Evolutionary conservation across 2,329 filamentous ascomycete species (phyloP).

Genomic region (Leptographium radiaticola): DNA sequence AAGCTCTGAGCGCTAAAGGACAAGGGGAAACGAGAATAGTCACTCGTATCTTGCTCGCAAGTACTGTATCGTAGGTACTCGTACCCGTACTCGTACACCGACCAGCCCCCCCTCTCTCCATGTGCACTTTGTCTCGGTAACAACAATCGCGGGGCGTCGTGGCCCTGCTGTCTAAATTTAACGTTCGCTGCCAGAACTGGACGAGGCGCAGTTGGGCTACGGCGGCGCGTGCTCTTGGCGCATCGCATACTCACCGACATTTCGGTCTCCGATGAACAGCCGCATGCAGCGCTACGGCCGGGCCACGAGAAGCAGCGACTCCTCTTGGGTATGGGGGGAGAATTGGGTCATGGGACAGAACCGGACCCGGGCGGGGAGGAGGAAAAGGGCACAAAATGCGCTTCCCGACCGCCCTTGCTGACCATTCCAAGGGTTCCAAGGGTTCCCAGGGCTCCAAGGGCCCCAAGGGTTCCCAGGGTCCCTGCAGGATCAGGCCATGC

Average conservation of each 20-base stretch:
- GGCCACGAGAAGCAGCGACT: neutral
- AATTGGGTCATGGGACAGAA: neutral
- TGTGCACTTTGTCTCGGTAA: no score
- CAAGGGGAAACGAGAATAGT: no score
- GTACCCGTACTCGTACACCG: no score
- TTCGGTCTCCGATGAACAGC: neutral
- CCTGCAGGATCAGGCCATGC: neutral
- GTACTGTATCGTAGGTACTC: no score
- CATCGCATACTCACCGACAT: neutral
- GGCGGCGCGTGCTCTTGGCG: neutral
- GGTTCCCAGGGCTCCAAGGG: neutral
- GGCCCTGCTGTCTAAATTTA: neutral
- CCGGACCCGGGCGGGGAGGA: no score
- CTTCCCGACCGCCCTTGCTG: neutral
- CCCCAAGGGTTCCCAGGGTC: neutral
- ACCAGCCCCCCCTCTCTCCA: no score
- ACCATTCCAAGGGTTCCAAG: neutral
- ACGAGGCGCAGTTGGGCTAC: neutral
- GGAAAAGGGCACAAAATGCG: no score
- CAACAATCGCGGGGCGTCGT: neutral
- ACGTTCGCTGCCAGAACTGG: neutral
- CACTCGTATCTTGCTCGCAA: no score
- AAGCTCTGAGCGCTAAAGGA: no score
- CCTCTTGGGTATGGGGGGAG: neutral
- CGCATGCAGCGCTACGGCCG: neutral